Evolutionary conservation across 2,329 filamentous ascomycete species (phyloP).

Genomic region (Hysterium pulicare): DNA sequence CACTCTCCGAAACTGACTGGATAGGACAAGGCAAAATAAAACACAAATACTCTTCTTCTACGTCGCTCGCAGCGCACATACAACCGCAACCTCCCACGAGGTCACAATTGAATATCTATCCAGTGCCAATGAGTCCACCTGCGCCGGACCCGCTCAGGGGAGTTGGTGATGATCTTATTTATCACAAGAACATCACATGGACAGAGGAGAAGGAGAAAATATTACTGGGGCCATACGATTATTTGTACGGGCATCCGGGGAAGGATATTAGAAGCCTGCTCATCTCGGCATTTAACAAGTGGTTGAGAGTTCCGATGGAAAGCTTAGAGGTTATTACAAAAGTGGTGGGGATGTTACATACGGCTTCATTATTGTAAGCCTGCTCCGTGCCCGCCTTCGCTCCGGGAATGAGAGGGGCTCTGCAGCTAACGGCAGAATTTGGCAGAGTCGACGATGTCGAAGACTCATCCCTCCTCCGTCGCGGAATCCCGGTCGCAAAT

Average conservation of each 20-base stretch:
- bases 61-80: slow-evolving; percentile 7
- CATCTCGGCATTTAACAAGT: slow-evolving; percentile 77
- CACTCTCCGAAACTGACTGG: slow-evolving; percentile 39
- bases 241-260: slow-evolving; percentile 73
- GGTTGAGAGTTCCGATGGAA: slow-evolving; percentile 69
- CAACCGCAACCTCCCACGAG: slow-evolving; percentile 7
- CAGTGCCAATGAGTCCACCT: slow-evolving; percentile 28
- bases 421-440: slow-evolving; percentile 2
- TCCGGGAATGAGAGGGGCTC: too few relatives aligned
- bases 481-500: slow-evolving; percentile 79
- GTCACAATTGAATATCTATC: slow-evolving; percentile 19
- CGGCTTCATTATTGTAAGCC: slow-evolving; percentile 66
- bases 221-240: slow-evolving; percentile 74
- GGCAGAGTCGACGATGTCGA: slow-evolving; percentile 75
- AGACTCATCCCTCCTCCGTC: slow-evolving; percentile 71
- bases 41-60: slow-evolving; percentile 20
- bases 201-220: slow-evolving; percentile 72
- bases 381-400: background rate
- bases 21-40: slow-evolving; percentile 36
- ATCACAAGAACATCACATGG: slow-evolving; percentile 55
- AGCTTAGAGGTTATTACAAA: slow-evolving; percentile 72
- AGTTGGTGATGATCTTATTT: slow-evolving; percentile 39
- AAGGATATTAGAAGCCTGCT: slow-evolving; percentile 81
- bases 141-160: slow-evolving; percentile 21
- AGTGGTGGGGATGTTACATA: slow-evolving; percentile 82